phyloP scores from a whole-genome alignment of 192 early-diverging fungal species.

The Oehlia diaphana region DNA sequence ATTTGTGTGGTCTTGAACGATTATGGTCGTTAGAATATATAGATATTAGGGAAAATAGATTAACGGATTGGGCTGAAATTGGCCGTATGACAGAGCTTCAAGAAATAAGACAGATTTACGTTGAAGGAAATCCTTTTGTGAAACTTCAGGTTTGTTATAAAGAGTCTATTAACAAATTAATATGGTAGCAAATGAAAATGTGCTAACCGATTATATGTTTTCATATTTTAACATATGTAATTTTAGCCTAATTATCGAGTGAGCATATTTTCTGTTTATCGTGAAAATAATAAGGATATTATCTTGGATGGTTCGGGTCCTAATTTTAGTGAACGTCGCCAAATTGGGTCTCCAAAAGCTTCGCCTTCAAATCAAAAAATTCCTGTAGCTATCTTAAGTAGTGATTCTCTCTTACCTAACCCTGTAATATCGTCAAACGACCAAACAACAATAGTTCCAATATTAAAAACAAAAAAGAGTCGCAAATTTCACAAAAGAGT shows the following conservation, averaged over 20 bases:
- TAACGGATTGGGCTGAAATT: slow-evolving; percentile 54
- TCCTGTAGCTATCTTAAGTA: slow-evolving; percentile 36
- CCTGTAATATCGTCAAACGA: background rate
- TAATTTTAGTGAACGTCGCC: slow-evolving; percentile 45
- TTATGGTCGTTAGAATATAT: slow-evolving; percentile 56
- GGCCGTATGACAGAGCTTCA: slow-evolving; percentile 49
- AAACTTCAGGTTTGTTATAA: slow-evolving; percentile 38
- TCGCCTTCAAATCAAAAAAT: slow-evolving; percentile 29
- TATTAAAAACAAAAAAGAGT: slow-evolving; percentile 24
- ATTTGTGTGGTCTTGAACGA: slow-evolving; percentile 55
- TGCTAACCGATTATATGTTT: background rate
- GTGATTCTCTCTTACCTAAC: slow-evolving; percentile 22
- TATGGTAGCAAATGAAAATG: slow-evolving; percentile 5
- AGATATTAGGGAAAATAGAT: slow-evolving; percentile 54
- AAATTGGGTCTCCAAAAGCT: slow-evolving; percentile 27
- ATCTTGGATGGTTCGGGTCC: slow-evolving; percentile 53
- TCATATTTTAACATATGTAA: background rate
- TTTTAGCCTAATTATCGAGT: slow-evolving; percentile 50
- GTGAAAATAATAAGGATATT: slow-evolving; percentile 45
- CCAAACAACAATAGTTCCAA: background rate
- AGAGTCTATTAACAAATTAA: slow-evolving; percentile 2
- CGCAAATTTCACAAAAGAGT: slow-evolving; percentile 34
- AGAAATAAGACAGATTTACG: slow-evolving; percentile 52
- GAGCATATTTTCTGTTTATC: slow-evolving; percentile 49
- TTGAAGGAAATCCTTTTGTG: slow-evolving; percentile 57